Evolutionary conservation across 257 asterid species (phyloP).

Genomic region (Leptodermis oblonga): DNA sequence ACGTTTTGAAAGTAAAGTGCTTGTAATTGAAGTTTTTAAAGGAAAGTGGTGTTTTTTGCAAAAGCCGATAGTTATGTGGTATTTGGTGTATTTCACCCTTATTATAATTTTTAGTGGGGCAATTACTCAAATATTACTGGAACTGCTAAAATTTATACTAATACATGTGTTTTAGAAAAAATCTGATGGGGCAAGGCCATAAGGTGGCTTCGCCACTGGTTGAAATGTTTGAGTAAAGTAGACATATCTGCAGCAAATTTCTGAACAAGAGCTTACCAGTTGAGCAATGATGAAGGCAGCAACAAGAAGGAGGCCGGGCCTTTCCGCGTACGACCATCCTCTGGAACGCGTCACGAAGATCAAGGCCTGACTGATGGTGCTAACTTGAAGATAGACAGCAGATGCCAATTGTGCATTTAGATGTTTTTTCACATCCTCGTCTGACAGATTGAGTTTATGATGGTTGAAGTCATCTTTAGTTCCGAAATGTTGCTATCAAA

Average conservation of each 20-base stretch:
- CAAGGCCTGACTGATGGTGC: constrained; percentile 66
- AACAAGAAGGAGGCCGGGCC: constrained; percentile 61
- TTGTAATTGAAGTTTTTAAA: no score
- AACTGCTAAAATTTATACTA: no score
- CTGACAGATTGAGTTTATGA: constrained; percentile 23
- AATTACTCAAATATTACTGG: no score
- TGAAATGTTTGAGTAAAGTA: no score
- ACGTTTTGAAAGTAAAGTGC: no score
- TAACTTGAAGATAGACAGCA: constrained; percentile 70
- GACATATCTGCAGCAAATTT: constrained; percentile 3
- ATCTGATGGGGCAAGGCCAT: no score
- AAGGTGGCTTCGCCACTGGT: no score
- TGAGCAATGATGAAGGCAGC: constrained; percentile 58
- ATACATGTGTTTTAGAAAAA: no score
- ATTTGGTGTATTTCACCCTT: no score
- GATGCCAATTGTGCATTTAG: constrained; percentile 44
- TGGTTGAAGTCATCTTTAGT: constrained; percentile 44
- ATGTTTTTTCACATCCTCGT: constrained; percentile 16
- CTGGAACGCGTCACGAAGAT: constrained; percentile 57
- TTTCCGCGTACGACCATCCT: constrained; percentile 52
- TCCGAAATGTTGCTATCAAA: constrained; percentile 37
- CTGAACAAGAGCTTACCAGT: constrained; percentile 34
- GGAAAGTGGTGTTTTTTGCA: no score
- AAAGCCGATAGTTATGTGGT: no score
- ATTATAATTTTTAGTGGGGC: no score